Evolutionary conservation across 2,329 filamentous ascomycete genomes (phyloP).

Genomic region (Fusarium verticillioides): DNA sequence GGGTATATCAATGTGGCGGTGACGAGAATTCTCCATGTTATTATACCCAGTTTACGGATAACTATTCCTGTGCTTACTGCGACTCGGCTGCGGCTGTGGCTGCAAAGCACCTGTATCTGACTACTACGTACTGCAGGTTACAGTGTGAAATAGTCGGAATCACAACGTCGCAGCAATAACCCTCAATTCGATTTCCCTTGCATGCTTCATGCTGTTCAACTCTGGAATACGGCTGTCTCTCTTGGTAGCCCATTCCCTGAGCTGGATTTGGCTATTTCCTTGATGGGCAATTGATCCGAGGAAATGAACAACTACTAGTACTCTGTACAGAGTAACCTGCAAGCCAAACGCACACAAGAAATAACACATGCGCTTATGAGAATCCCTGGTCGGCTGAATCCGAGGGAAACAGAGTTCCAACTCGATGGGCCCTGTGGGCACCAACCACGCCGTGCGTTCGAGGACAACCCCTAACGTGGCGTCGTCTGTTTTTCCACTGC

Average conservation of each 20-base stretch:
- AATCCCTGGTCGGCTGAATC: constrained; percentile 43
- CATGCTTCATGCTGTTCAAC: constrained; percentile 33
- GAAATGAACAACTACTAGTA: background rate
- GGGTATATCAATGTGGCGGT: constrained; percentile 1
- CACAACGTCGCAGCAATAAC: constrained; percentile 4
- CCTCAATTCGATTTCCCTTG: constrained; percentile 22
- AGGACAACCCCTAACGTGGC: constrained; percentile 27
- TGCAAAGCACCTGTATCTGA: constrained; percentile 1
- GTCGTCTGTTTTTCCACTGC: constrained; percentile 26
- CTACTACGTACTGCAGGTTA: background rate
- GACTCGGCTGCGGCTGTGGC: constrained; percentile 19
- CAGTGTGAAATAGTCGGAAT: background rate
- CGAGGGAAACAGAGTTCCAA: constrained; percentile 19
- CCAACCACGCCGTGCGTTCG: constrained; percentile 12
- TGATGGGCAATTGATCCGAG: constrained; percentile 16
- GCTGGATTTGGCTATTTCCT: constrained; percentile 15
- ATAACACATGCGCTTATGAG: background rate
- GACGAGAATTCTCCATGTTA: constrained; percentile 16
- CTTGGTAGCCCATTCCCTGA: constrained; percentile 21
- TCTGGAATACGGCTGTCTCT: constrained; percentile 26
- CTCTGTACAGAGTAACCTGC: background rate
- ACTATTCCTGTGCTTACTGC: constrained; percentile 5
- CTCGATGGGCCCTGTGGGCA: constrained; percentile 30
- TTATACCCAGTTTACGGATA: background rate
- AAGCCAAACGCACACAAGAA: background rate